These are phyloP conservation scores for Pyrenophora teres DNA, from an alignment of 2,329 filamentous ascomycete species.

Conservation along the genomic window DNA sequence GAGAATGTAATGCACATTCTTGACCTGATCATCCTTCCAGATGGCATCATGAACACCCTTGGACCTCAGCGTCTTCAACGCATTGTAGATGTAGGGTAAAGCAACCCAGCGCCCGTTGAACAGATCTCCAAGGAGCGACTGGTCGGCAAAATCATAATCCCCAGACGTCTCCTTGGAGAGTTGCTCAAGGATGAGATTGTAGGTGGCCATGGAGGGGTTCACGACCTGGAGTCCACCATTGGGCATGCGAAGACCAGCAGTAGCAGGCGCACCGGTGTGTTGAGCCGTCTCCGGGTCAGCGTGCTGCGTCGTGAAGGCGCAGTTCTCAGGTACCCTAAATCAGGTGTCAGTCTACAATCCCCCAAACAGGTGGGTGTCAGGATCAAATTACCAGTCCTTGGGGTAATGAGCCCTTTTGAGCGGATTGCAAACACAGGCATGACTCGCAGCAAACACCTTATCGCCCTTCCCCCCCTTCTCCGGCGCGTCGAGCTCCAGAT, in stretches of 20 bases:
- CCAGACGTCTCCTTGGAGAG: conserved; percentile 54
- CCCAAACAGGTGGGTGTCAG: not conserved
- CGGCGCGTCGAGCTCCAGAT: conserved; percentile 70
- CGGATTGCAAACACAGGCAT: conserved; percentile 87
- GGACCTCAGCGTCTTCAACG: conserved; percentile 63
- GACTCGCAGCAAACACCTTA: conserved; percentile 78
- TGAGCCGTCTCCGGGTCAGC: conserved; percentile 57
- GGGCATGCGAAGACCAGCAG: conserved; percentile 60
- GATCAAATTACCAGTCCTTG: conserved; percentile 62
- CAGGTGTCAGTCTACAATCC: not conserved
- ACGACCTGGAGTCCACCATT: conserved; percentile 67
- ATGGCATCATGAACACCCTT: conserved; percentile 62
- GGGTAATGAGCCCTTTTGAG: conserved; percentile 80
- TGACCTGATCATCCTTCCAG: conserved; percentile 64
- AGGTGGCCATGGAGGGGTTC: conserved; percentile 59
- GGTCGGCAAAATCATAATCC: conserved; percentile 64
- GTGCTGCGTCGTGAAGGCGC: conserved; percentile 66
- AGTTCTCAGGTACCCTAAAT: conserved; percentile 59
- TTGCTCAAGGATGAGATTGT: conserved; percentile 57
- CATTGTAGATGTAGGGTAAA: conserved; percentile 66
- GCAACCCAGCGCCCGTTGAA: conserved; percentile 63
- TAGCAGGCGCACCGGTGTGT: conserved; percentile 54
- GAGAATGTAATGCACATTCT: conserved; percentile 67
- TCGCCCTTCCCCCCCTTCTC: conserved; percentile 58
- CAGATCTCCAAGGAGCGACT: conserved; percentile 62